Evolutionary conservation across 495 filamentous ascomycete species (phyloP), one percentile per base, ranked within the genome.

Genomic region (Xylaria cubensis): DNA sequence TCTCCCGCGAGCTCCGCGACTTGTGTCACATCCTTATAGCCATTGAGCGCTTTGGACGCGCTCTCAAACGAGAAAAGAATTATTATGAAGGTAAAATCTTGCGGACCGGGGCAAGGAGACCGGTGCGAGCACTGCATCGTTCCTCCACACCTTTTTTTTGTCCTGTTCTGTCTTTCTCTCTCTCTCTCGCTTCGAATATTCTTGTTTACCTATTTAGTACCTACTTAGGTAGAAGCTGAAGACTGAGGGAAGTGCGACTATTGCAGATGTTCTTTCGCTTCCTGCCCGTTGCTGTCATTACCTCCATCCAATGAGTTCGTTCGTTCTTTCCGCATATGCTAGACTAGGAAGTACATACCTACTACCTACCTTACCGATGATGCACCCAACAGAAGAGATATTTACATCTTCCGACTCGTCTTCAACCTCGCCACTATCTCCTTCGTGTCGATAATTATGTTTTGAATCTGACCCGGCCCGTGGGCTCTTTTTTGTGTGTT

Each of bases 381-480:
- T 75, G 74, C 71, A 74, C 77, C 76, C 63, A 61, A 67, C 71
- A 72, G 73, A 69, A 72, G 76, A 34, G 51, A 21, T 71, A 63
- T 70, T 61, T 48, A 36, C 51, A 62, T 78, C 76, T 71, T 74
- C 69, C 70, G 69, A 19, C 59, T 76, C 67, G 56, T 76, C 71
- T 69, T 63, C 70, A 39, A 53, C 72, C 15, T 72, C 74, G 74
- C 75, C 51, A 66, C 74, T 41, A 50, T 76, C 75, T 63, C 59
- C 71, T 75, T 75, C 74, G 76, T 69, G 72, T 74, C 73, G 74
- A 71, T 76, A 73, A 79, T 79, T 79, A 79, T 79, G 77, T 75
- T 78, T 79, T 79, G 77, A 78, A 67, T 73, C 68, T 32, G 70
- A 69, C 73, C 71, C 42, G 73, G 46, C 56, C 71, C 62, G 6